A percentile compares a stretch with the other conserved stretches of the same genome.
Conservation (phyloP, 768 basidiomycete species). For the Tricholoma bakamatsutake region DNA sequence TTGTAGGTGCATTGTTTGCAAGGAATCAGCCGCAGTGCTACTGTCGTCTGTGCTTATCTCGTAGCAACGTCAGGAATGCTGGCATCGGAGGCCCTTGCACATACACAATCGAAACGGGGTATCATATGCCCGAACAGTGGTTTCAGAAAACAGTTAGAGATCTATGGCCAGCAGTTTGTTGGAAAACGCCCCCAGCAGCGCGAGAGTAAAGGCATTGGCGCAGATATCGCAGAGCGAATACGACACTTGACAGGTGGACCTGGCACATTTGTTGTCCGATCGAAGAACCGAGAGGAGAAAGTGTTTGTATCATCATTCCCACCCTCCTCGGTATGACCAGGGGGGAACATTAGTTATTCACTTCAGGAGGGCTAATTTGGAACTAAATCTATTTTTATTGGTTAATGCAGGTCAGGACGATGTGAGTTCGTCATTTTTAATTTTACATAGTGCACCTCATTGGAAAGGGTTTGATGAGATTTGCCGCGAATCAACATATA, state of each 20-base stretch:
- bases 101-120: slow-evolving; percentile 48
- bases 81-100: slow-evolving; percentile 46
- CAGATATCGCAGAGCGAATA: slow-evolving; percentile 25
- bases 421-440: neutral
- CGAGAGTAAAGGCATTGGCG: slow-evolving; percentile 10
- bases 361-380: neutral
- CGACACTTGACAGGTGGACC: slow-evolving; percentile 19
- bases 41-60: slow-evolving; percentile 70
- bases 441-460: too few relatives aligned
- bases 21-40: slow-evolving; percentile 72
- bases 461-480: too few relatives aligned
- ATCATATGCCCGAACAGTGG: slow-evolving; percentile 65
- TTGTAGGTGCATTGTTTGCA: slow-evolving; percentile 70
- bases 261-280: neutral
- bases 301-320: neutral
- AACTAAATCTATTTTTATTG: neutral
- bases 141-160: slow-evolving; percentile 53
- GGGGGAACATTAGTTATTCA: neutral
- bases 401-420: neutral
- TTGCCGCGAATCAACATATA: neutral
- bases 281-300: neutral
- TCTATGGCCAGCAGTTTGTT: slow-evolving; percentile 26
- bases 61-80: slow-evolving; percentile 48
- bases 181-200: slow-evolving; percentile 8
- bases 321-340: neutral